A percentile compares a stretch with the other conserved stretches of the same genome.
Conservation (phyloP, 208 protist genomes). For the Trypanosoma melophagium region DNA sequence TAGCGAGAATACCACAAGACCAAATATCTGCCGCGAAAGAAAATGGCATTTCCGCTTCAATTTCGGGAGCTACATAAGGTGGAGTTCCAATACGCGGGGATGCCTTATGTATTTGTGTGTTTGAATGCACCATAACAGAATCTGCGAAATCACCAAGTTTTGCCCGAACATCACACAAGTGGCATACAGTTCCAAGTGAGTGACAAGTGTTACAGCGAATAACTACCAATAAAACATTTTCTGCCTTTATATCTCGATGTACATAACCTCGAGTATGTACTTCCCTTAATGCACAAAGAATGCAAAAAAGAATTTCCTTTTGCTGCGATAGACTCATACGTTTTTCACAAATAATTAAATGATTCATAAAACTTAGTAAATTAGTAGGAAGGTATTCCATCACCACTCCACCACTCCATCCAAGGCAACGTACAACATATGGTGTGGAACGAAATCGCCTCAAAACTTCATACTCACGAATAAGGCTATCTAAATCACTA, state of each 20-base stretch:
- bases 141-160: conserved; percentile 27
- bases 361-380: conserved; percentile 30
- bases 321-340: conserved; percentile 22
- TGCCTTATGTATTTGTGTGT: conserved; percentile 9
- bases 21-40: conserved; percentile 27
- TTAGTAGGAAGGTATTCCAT: conserved; percentile 31
- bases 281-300: conserved; percentile 17
- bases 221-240: conserved; percentile 59
- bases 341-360: conserved; percentile 16
- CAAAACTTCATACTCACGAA: conserved; percentile 19
- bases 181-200: conserved; percentile 13
- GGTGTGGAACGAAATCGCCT: not conserved
- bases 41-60: conserved; percentile 23
- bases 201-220: conserved; percentile 23
- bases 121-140: conserved; percentile 7
- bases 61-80: conserved; percentile 25
- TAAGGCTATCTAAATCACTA: conserved; percentile 8
- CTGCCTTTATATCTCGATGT: conserved; percentile 85
- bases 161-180: conserved; percentile 21
- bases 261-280: conserved; percentile 66
- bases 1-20: conserved; percentile 25
- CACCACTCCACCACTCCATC: conserved; percentile 25
- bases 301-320: conserved; percentile 10
- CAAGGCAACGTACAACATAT: conserved; percentile 21
- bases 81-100: conserved; percentile 18